Evolutionary conservation across 2,329 filamentous ascomycete genomes (phyloP).

Genomic region (Fusarium nanum): DNA sequence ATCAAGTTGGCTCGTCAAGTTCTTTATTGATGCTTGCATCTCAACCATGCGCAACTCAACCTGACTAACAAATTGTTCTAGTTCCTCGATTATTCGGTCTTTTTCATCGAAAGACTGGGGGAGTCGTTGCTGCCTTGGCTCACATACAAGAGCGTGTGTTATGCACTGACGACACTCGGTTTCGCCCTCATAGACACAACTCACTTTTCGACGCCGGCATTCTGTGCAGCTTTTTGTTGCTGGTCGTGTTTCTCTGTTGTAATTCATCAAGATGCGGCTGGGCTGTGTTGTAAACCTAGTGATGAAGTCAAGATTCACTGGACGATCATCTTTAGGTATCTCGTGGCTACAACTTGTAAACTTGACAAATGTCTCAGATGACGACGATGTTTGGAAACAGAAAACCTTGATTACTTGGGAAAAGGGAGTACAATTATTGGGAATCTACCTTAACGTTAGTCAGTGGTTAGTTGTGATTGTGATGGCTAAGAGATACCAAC

Average conservation of each 20-base stretch:
- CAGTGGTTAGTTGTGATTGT: not conserved
- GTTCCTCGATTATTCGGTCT: conserved; percentile 1
- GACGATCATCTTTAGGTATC: not conserved
- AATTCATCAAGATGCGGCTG: not conserved
- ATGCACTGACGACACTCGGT: conserved; percentile 58
- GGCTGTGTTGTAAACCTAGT: not conserved
- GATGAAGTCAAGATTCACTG: conserved; percentile 5
- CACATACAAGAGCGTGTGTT: conserved; percentile 57
- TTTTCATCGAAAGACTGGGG: not conserved
- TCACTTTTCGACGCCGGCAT: conserved; percentile 62
- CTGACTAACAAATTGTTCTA: conserved; percentile 1
- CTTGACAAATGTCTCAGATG: not conserved
- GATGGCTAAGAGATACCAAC: not conserved
- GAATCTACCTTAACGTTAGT: not conserved
- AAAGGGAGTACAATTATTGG: not conserved
- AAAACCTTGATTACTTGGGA: not conserved
- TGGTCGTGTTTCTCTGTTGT: conserved; percentile 46
- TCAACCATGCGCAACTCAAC: conserved; percentile 19
- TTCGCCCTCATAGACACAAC: conserved; percentile 58
- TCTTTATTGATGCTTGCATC: conserved; percentile 16
- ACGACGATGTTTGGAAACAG: not conserved
- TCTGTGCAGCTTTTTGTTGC: conserved; percentile 52
- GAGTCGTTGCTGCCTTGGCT: conserved; percentile 54
- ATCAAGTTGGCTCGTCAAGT: not conserved
- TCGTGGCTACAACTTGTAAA: not conserved